phyloP scores from a whole-genome alignment of 2,329 filamentous ascomycete genomes.

The Talaromyces piceae region DNA sequence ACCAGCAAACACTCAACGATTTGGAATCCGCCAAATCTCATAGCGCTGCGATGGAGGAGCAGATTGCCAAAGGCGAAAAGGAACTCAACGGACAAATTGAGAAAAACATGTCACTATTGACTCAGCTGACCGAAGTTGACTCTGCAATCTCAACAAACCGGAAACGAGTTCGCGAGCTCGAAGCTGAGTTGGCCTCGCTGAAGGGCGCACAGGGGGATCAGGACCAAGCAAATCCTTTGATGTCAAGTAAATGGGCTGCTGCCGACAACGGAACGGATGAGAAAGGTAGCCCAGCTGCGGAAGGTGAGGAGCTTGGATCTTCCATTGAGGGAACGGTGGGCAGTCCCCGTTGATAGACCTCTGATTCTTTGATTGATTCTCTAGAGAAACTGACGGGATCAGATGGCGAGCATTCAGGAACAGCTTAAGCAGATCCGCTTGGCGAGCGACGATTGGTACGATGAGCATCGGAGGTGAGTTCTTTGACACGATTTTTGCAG shows the following conservation, averaged over 20 bases:
- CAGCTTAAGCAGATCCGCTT: constrained; percentile 40
- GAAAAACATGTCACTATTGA: constrained; percentile 34
- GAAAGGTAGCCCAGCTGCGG: constrained; percentile 28
- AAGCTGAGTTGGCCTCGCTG: constrained; percentile 30
- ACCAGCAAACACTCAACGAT: constrained; percentile 23
- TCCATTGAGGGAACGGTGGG: constrained; percentile 43
- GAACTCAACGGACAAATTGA: constrained; percentile 33
- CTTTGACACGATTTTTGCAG: background rate
- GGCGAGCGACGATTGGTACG: constrained; percentile 38
- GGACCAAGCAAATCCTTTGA: constrained; percentile 26
- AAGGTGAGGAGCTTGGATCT: constrained; percentile 42
- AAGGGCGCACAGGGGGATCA: constrained; percentile 23
- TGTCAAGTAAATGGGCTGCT: constrained; percentile 37
- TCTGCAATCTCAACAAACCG: constrained; percentile 27
- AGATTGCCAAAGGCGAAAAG: constrained; percentile 26
- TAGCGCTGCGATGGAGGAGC: constrained; percentile 26
- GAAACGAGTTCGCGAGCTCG: constrained; percentile 31
- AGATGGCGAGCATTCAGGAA: constrained; percentile 43
- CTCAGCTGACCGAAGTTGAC: constrained; percentile 33
- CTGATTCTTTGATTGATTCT: constrained; percentile 15
- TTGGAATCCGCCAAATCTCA: constrained; percentile 24
- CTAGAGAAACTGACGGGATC: constrained; percentile 15
- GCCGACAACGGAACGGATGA: constrained; percentile 25
- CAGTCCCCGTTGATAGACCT: constrained; percentile 30
- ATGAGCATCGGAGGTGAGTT: constrained; percentile 36